Base-by-base conservation (phyloP, 2,329 filamentous ascomycete genomes). In the Coniochaeta pulveracea region DNA sequence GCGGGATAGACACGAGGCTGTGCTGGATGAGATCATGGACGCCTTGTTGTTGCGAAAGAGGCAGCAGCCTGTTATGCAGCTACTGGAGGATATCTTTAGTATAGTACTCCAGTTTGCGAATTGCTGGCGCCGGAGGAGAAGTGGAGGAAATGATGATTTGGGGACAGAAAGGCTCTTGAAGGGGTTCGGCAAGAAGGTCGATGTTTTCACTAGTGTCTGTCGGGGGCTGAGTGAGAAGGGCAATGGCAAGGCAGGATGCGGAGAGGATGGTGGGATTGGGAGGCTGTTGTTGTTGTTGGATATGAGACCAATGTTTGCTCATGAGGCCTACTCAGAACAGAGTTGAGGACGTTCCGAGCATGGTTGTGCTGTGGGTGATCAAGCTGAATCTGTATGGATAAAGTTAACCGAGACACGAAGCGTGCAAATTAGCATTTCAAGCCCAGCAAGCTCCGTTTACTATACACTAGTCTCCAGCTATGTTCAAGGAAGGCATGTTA, bases 51-150 rank as follows among this genome's bases (percentile, higher is more conserved):
- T 93, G 3, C 70, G 81, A 37, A 83, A 81, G 46, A 66, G 81
- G 22, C 85, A 93, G 51, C 66, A 75, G 37, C 78, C 83, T 2
- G 72, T 86, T 1, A 63, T 86, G 41, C 71, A 69, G 24, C 58
- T 93, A 0, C 58, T 94, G 0, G 81, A 93, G 39, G 79, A 82
- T 12, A 81, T 89, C 2, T 89, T 93, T 41, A 62, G 64, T 1
- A 55, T 73, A 0, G 69, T 93, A n/a, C 59, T 94, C 9, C 60
- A 66, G 10, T 91, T 91, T 48, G 75, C 78, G n/a, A 69, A 66
- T 43, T 48, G 55, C 23, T 52, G 57, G 12, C 56, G 62, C 42
- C 19, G 26, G 25, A 15, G 3, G 10, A 55, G 59, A 26, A 42
- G 58, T 43, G 44, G 47, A 41, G 40, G 44, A 40, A 37, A 52